A percentile compares a stretch with the other conserved stretches of the same genome.
These are phyloP conservation scores for Jamesozyma jinghongensis DNA, from an alignment of 805 yeast genomes.

Conservation along the genomic window DNA sequence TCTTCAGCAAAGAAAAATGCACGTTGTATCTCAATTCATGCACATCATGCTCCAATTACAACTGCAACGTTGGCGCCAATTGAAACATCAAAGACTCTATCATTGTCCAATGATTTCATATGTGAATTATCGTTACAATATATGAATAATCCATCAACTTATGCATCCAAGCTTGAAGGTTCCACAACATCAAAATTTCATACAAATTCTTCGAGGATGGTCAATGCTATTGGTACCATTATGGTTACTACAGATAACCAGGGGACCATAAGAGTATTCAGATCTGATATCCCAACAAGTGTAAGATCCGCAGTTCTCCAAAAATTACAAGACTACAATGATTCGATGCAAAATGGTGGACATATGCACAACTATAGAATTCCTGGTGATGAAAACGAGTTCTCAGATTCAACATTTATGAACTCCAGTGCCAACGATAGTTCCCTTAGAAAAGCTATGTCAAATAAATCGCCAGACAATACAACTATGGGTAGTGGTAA, in stretches of 20 bases:
- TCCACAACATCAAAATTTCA: not conserved
- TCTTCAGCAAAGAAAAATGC: slow-evolving; percentile 30
- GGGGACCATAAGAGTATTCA: slow-evolving; percentile 65
- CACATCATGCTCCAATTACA: slow-evolving; percentile 66
- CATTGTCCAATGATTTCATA: slow-evolving; percentile 69
- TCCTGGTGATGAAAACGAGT: too few relatives aligned
- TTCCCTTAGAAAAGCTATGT: too few relatives aligned
- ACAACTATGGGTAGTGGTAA: not conserved
- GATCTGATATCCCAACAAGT: slow-evolving; percentile 61
- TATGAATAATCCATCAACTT: slow-evolving; percentile 6
- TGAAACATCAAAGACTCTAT: slow-evolving; percentile 51
- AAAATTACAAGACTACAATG: slow-evolving; percentile 7
- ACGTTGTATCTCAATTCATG: slow-evolving; percentile 64
- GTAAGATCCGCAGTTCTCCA: slow-evolving; percentile 32
- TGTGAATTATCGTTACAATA: slow-evolving; percentile 45
- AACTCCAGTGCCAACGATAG: too few relatives aligned
- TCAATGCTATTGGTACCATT: slow-evolving; percentile 35
- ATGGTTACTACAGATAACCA: slow-evolving; percentile 67
- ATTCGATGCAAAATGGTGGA: not conserved
- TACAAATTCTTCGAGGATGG: slow-evolving; percentile 8
- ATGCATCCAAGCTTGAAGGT: not conserved
- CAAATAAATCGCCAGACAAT: not conserved
- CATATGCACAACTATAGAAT: too few relatives aligned
- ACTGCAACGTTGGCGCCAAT: slow-evolving; percentile 72
- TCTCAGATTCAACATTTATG: too few relatives aligned